Evolutionary conservation across 2,329 filamentous ascomycete species (phyloP), one percentile per base, ranked within the genome.

Genomic region (Setomelanomma holmii): DNA sequence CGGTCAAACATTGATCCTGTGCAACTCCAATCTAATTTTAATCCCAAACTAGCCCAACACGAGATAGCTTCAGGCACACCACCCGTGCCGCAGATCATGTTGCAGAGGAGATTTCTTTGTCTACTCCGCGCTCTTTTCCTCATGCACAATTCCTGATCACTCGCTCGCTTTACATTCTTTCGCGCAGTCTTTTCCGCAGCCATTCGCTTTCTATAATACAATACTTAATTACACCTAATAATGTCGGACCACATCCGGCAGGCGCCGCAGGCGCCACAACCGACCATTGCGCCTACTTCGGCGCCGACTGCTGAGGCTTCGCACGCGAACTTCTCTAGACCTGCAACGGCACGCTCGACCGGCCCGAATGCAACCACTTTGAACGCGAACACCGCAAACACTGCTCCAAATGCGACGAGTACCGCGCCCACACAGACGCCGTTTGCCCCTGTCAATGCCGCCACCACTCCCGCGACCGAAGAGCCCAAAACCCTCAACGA

Each of bases 401-500:
- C 20, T n/a, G 39, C 40, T 11, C 55, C 49, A 12, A 27, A 30
- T 22, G 10, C 53, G 16, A 42, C 40, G 34, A 40, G 33, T 43
- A 41, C 53, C 33, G 39, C 46, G 16, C 22, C 43, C 33, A 39
- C 33, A 46, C 2, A 38, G 33, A 19, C 35, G 2, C 22, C 44
- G 20, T 36, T 44, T 4, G 5, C 49, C 4, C 16, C 40, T 24
- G 56, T 40, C 21, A 24, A 43, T 12, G 10, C 45, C 30, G 33
- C 45, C 19, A 19, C 48, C 38, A 19, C 60, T 19, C 40, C 36
- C 12, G 22, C 40, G 20, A 41, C 49, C 14, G 56, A 56, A 24
- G 49, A 63, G 19, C 39, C 53, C 2, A 44, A 50, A n/a, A 60
- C 48, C 16, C 60, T 56, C 30, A 66, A 63, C 51, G 52, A 65